Evolutionary conservation across 2,329 filamentous ascomycete genomes (phyloP), one percentile per base, ranked within the genome.

Genomic region (Diaporthe sp.): DNA sequence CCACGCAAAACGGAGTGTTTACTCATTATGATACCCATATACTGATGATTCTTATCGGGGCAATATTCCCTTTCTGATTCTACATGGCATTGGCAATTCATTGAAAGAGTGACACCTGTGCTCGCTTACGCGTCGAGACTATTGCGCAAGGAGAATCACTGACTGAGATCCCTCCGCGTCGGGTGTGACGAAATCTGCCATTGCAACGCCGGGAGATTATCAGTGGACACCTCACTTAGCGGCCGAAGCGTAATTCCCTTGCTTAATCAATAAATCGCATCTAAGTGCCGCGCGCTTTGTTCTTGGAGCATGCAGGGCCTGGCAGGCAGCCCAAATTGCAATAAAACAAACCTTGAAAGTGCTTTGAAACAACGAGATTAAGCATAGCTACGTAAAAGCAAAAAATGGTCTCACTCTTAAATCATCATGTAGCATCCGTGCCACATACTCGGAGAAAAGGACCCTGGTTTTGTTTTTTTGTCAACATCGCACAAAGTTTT

Each of bases 21-120:
- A 58, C n/a, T n/a, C n/a, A n/a, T 69, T 54, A 55, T 73, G 71
- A 73, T 73, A 73, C 71, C 71, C 71, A 68, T 8, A 47, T 50
- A 50, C 19, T 30, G 42, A 68, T 54, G 47, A 40, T 38, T 68
- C 33, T 38, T 28, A 28, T n/a, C 17, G 30, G 22, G n/a, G 33
- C 45, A 54, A 22, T 25, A 25, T 25, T 13, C n/a, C 47, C 33
- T 40, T 54, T 22, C 28, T n/a, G n/a, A 28, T 28, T 54, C 28
- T 25, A 54, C 30, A 54, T 54, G 30, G 64, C 64, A 22, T 13
- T 40, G 45, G 33, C 33, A 33, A 40, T 22, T 54, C 47, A 19
- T 54, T 28, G 30, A 54, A 28, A 25, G 33, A 25, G 33, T 68
- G 64, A 54, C 22, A 40, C 6, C 15, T 30, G 47, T 54, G 64